Evolutionary conservation across 768 basidiomycete genomes (phyloP), one percentile per base, ranked within the genome.

Genomic region (Boletus rubescentipes): DNA sequence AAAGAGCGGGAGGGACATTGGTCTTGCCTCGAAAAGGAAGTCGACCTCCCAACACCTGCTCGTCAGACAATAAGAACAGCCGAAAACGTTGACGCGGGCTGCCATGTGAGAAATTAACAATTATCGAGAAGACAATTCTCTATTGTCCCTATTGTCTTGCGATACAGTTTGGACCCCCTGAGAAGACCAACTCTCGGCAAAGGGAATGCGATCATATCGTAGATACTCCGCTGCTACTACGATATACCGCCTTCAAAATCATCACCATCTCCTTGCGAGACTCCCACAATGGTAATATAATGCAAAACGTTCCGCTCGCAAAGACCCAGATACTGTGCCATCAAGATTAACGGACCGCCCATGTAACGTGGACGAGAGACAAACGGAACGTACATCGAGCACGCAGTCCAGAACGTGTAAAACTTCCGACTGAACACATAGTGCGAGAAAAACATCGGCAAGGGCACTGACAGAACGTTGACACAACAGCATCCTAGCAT

Each of bases 401-500:
- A 64, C 4, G 74, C 67, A 14, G 69, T 70, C 75, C 73, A 75
- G 53, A 75, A 75, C 36, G 55, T 62, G 48, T 63, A 75, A 59
- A 75, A 76, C 26, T 56, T 55, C 37, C 65, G 65, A 39, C 67
- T 71, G 45, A 71, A 73, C 10, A 74, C 48, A 46, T 75, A 70
- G 46, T 68, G 66, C 49, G 72, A 71, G 61, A 75, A 75, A 53
- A 73, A 71, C 72, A 72, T 68, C 12, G 73, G 75, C 10, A 76
- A 48, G 2, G 74, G 74, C 1, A 73, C 72, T 72, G 45, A 43
- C 43, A 30, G 46, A 49, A 61, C 36, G 32, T 49, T 26, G 32
- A 16, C 16, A 14, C 16, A 31, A n/a, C 3, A 45, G 7, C 16
- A 35, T 39, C 26, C 31, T 4, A 14, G 30, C 18, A 23, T n/a